Conservation (phyloP, 306 rosid genomes). For the Sesbania bispinosa region DNA sequence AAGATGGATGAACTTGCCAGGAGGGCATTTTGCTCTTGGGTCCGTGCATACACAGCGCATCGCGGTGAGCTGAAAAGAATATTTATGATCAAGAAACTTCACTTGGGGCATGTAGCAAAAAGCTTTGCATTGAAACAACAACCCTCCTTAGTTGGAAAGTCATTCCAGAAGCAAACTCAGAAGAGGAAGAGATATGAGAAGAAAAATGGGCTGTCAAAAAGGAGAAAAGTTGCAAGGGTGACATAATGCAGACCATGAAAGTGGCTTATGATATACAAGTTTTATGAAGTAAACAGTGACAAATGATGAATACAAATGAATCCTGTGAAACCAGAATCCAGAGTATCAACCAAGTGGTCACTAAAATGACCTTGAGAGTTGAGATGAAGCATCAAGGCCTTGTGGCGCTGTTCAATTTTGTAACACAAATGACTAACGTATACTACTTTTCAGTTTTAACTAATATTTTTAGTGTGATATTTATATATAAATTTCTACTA, state of each 20-base stretch:
- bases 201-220: constrained; percentile 49
- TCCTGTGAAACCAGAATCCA: background rate
- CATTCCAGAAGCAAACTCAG: constrained; percentile 60
- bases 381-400: background rate
- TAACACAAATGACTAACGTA: background rate
- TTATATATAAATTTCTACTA: no score
- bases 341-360: background rate
- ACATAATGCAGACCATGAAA: constrained; percentile 19
- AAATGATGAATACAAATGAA: background rate
- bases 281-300: background rate
- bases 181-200: constrained; percentile 60
- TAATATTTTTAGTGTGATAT: no score
- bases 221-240: constrained; percentile 42
- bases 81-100: constrained; percentile 89
- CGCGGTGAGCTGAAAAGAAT: constrained; percentile 82
- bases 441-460: no score
- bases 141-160: constrained; percentile 74
- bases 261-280: background rate
- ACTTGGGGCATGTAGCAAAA: constrained; percentile 91
- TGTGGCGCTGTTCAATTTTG: background rate
- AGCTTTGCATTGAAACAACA: constrained; percentile 86
- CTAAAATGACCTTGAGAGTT: background rate
- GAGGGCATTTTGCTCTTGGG: constrained; percentile 86
- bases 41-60: constrained; percentile 89
- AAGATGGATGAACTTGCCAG: constrained; percentile 56